Conservation (phyloP, 2,329 filamentous ascomycete genomes). For the Neonectria ditissima region DNA sequence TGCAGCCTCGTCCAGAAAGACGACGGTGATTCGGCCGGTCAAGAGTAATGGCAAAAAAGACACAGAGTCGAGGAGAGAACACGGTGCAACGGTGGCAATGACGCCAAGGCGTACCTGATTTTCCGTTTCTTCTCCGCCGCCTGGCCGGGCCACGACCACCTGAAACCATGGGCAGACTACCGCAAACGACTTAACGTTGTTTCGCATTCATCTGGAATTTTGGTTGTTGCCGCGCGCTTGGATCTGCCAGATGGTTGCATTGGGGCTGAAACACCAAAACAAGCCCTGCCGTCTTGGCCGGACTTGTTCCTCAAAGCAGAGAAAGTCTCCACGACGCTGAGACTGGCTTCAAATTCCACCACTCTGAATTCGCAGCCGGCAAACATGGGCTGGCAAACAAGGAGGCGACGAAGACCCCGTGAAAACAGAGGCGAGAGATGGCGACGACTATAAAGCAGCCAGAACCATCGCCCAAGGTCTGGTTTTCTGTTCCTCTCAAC, state of each 20-base stretch:
- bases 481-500: conserved; percentile 28
- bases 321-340: conserved; percentile 36
- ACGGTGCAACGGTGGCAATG: background rate
- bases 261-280: conserved; percentile 19
- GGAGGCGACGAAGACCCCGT: background rate
- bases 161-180: conserved; percentile 25
- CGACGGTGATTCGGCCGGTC: background rate
- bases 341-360: conserved; percentile 38
- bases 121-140: conserved; percentile 3
- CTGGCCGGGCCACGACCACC: conserved; percentile 8
- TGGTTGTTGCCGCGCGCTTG: conserved; percentile 32
- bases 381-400: conserved; percentile 19
- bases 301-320: conserved; percentile 33
- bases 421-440: background rate
- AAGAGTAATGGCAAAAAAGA: background rate
- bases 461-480: background rate
- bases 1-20: too few species aligned
- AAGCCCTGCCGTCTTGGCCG: conserved; percentile 27
- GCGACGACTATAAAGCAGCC: conserved; percentile 32
- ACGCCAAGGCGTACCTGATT: background rate
- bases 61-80: background rate
- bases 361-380: conserved; percentile 31
- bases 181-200: conserved; percentile 13
- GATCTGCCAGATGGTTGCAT: conserved; percentile 11
- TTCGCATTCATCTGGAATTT: conserved; percentile 17